These are phyloP conservation scores for Chlorella sp. DNA, from an alignment of 139 green algal genomes.

Conservation along the genomic window DNA sequence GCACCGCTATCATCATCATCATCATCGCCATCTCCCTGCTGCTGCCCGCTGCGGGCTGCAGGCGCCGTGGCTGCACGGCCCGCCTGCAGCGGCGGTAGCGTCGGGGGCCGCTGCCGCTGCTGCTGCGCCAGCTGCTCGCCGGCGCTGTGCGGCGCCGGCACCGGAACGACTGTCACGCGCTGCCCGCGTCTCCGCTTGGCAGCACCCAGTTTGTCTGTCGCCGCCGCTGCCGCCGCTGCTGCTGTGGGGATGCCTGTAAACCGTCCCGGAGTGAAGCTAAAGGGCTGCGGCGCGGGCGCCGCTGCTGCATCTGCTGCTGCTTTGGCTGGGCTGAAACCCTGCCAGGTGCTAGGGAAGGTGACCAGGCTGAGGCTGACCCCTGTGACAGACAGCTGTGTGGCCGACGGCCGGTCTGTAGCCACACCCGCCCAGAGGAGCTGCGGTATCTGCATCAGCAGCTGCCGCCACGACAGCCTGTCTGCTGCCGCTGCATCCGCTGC, in stretches of 20 bases:
- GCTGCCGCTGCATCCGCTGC: neutral
- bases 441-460: constrained; percentile 34
- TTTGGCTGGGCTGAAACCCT: constrained; percentile 11
- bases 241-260: neutral
- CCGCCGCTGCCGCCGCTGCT: neutral
- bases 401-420: constrained; percentile 16
- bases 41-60: no score
- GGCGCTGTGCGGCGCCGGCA: neutral
- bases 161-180: neutral
- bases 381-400: constrained; percentile 31
- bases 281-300: neutral
- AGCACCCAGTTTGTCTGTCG: neutral
- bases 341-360: constrained; percentile 40
- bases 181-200: constrained; percentile 17
- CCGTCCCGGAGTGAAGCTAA: neutral
- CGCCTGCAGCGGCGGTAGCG: constrained; percentile 2
- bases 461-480: constrained; percentile 4
- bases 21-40: no score
- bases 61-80: no score
- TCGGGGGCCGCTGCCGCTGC: constrained; percentile 2
- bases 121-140: neutral
- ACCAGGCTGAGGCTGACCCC: constrained; percentile 47
- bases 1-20: neutral
- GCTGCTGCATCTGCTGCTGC: constrained; percentile 8
- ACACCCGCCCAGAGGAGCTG: constrained; percentile 38